Percentiles rank a stretch among this genome's conserved stretches.
These are phyloP conservation scores for Metschnikowia koreensis DNA, from an alignment of 805 yeast genomes.

Conservation along the genomic window DNA sequence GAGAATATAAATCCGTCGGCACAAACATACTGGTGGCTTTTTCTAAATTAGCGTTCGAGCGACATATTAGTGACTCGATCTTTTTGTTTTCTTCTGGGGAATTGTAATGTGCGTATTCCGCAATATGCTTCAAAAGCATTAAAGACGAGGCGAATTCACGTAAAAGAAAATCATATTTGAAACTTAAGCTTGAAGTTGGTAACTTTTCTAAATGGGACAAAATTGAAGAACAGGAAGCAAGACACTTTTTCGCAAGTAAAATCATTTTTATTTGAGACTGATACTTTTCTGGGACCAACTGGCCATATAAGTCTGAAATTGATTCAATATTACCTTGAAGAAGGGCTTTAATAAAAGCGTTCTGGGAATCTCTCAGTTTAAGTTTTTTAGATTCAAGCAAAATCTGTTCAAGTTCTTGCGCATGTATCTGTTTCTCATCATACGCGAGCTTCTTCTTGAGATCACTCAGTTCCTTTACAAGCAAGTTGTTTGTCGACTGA, in stretches of 20 bases:
- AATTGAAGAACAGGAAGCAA: slow-evolving; percentile 1
- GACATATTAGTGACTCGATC: not conserved
- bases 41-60: not conserved
- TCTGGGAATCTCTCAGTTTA: not conserved
- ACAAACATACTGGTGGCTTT: not conserved
- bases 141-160: not conserved
- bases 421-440: not conserved
- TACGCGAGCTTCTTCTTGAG: not conserved
- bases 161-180: not conserved
- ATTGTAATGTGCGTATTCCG: not conserved
- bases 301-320: not conserved
- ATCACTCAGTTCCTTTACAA: slow-evolving; percentile 3
- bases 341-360: not conserved
- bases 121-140: not conserved
- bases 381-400: slow-evolving; percentile 2
- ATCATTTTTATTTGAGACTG: slow-evolving; percentile 2
- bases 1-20: slow-evolving; percentile 4
- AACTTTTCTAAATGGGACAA: not conserved
- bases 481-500: not conserved
- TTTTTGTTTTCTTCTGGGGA: not conserved
- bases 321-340: not conserved
- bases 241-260: not conserved
- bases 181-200: not conserved
- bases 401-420: slow-evolving; percentile 5
- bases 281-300: slow-evolving; percentile 4